These are phyloP conservation scores for Dactylellina parvicollis DNA, from an alignment of 2,329 filamentous ascomycete genomes.

Conservation along the genomic window DNA sequence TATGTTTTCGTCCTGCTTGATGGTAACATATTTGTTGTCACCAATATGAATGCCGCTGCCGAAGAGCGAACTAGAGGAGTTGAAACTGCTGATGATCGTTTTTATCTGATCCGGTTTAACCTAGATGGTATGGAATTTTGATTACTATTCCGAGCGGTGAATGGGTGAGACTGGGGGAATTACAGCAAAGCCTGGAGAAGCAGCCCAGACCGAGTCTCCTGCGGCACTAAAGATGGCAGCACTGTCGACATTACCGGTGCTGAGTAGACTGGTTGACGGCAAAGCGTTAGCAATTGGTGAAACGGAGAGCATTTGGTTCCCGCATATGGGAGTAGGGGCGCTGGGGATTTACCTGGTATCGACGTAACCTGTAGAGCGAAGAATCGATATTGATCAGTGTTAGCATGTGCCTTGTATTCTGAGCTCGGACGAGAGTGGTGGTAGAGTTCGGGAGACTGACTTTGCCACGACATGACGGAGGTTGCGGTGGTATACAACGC, in stretches of 20 bases:
- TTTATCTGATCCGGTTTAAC: slow-evolving; percentile 68
- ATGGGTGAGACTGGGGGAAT: slow-evolving; percentile 44
- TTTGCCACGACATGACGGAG: slow-evolving; percentile 59
- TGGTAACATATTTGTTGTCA: slow-evolving; percentile 61
- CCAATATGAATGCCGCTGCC: background rate
- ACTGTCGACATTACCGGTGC: slow-evolving; percentile 80
- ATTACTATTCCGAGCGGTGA: slow-evolving; percentile 35
- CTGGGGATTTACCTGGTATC: slow-evolving; percentile 40
- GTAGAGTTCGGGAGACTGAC: slow-evolving; percentile 8
- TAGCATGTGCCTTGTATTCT: too few species aligned
- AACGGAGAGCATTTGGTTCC: too few species aligned
- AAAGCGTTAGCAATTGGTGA: slow-evolving; percentile 4
- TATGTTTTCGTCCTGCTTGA: slow-evolving; percentile 78
- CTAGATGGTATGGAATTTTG: slow-evolving; percentile 13
- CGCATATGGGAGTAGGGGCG: background rate
- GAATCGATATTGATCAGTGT: background rate
- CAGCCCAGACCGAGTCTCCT: slow-evolving; percentile 83
- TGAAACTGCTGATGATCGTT: slow-evolving; percentile 62
- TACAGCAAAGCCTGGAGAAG: slow-evolving; percentile 77
- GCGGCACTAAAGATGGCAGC: slow-evolving; percentile 83
- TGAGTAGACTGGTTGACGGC: slow-evolving; percentile 73
- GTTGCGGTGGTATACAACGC: slow-evolving; percentile 9
- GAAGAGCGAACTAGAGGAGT: slow-evolving; percentile 54
- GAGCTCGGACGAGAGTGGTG: background rate
- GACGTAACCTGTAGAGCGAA: slow-evolving; percentile 26